Percentiles rank a stretch among this genome's conserved stretches.
Conservation (phyloP, 768 basidiomycete species). For the Kondoa malvinella region DNA sequence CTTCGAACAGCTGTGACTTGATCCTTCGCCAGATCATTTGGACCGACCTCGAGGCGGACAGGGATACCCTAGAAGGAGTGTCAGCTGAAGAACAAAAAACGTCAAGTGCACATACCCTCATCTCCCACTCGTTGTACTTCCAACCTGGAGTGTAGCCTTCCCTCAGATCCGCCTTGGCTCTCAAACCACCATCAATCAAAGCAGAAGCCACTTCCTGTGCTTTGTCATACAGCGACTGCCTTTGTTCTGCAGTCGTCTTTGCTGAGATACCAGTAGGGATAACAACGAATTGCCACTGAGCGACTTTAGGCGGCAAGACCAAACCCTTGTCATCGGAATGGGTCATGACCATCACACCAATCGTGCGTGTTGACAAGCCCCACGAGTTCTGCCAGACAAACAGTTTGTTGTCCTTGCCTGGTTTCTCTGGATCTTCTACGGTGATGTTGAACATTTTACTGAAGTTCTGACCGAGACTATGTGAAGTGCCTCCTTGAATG, state of each 20-base stretch:
- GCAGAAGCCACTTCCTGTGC: slow-evolving; percentile 56
- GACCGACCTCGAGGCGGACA: slow-evolving; percentile 89
- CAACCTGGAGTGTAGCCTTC: slow-evolving; percentile 96
- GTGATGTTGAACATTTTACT: slow-evolving; percentile 96
- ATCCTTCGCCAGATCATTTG: slow-evolving; percentile 66
- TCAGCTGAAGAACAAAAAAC: not conserved
- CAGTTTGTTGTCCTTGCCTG: slow-evolving; percentile 44
- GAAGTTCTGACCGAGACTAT: slow-evolving; percentile 97
- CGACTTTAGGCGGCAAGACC: slow-evolving; percentile 91
- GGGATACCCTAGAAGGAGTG: slow-evolving; percentile 61
- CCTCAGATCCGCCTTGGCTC: slow-evolving; percentile 75
- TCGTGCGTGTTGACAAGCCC: slow-evolving; percentile 88
- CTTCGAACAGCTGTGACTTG: slow-evolving; percentile 74
- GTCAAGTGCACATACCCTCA: slow-evolving; percentile 50
- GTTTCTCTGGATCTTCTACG: slow-evolving; percentile 70
- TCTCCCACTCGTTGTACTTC: slow-evolving; percentile 99
- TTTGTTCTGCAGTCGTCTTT: slow-evolving; percentile 44
- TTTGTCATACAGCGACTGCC: slow-evolving; percentile 53
- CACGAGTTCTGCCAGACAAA: slow-evolving; percentile 98
- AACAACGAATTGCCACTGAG: slow-evolving; percentile 73
- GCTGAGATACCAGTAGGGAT: slow-evolving; percentile 90
- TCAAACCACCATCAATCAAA: slow-evolving; percentile 54
- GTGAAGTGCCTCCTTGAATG: slow-evolving; percentile 94
- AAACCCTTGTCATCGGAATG: slow-evolving; percentile 96
- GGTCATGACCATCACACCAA: slow-evolving; percentile 99